These are phyloP conservation scores for Arctium lappa DNA, from an alignment of 129 eudicot species.

Conservation along the genomic window DNA sequence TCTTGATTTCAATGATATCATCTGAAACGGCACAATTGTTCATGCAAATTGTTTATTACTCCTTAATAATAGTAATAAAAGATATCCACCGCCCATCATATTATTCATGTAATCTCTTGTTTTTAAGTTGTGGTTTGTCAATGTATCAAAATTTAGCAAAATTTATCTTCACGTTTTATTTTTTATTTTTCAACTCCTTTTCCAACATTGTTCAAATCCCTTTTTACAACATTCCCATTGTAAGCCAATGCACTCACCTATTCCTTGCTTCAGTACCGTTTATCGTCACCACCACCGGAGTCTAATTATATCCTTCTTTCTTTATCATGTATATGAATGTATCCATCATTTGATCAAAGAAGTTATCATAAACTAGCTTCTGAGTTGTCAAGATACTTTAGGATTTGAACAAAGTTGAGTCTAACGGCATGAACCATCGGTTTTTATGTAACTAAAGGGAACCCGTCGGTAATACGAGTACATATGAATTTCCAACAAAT, in stretches of 20 bases:
- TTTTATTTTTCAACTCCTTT: background rate
- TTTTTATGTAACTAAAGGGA: background rate
- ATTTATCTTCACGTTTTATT: too few relatives aligned
- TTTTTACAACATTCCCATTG: constrained; percentile 43
- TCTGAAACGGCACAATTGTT: constrained; percentile 9
- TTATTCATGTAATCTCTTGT: too few relatives aligned
- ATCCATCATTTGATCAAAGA: constrained; percentile 56
- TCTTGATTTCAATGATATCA: background rate
- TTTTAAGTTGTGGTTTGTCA: too few relatives aligned
- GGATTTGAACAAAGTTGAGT: too few relatives aligned
- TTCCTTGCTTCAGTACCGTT: constrained; percentile 38
- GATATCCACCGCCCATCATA: too few relatives aligned
- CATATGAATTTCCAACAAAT: background rate
- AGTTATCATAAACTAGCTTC: constrained; percentile 34
- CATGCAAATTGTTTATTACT: background rate
- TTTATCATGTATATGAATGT: constrained; percentile 53
- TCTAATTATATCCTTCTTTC: constrained; percentile 43
- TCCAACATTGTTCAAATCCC: constrained; percentile 36
- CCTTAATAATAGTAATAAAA: too few relatives aligned
- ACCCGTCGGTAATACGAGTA: background rate
- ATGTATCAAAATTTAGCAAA: too few relatives aligned
- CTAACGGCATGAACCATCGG: too few relatives aligned
- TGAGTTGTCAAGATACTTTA: constrained; percentile 7
- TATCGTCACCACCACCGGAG: constrained; percentile 47
- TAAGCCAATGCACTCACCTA: constrained; percentile 42